Conservation (phyloP, 345 rosid species). For the Salix dunnii region DNA sequence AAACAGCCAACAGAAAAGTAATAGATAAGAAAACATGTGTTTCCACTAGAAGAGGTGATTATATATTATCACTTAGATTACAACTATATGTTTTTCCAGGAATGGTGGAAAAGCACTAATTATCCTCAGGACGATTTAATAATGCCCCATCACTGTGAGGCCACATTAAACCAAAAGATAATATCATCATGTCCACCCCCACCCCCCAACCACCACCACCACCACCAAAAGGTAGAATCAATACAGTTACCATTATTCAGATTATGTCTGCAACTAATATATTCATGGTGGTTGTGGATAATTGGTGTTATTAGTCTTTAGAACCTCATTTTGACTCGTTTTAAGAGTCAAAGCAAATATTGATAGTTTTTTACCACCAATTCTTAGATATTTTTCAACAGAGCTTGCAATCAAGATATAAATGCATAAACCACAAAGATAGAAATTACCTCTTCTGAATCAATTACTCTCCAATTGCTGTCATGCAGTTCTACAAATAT, state of each 20-base stretch:
- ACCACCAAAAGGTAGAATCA: neutral
- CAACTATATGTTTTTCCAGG: neutral
- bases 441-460: constrained; percentile 71
- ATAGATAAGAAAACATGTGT: neutral
- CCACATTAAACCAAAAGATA: neutral
- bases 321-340: neutral
- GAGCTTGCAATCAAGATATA: neutral
- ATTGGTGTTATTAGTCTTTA: neutral
- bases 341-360: neutral
- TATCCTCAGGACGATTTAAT: neutral
- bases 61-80: neutral
- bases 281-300: neutral
- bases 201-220: neutral
- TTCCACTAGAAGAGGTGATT: neutral
- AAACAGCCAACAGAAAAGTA: neutral
- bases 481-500: constrained; percentile 80
- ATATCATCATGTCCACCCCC: neutral
- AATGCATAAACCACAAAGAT: neutral
- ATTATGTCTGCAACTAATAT: no score
- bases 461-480: constrained; percentile 85
- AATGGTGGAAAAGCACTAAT: neutral
- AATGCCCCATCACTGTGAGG: neutral
- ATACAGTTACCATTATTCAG: neutral
- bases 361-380: neutral
- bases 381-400: neutral